Conservation (phyloP, 192 early-diverging fungal species). For the Entomortierella chlamydospora region DNA sequence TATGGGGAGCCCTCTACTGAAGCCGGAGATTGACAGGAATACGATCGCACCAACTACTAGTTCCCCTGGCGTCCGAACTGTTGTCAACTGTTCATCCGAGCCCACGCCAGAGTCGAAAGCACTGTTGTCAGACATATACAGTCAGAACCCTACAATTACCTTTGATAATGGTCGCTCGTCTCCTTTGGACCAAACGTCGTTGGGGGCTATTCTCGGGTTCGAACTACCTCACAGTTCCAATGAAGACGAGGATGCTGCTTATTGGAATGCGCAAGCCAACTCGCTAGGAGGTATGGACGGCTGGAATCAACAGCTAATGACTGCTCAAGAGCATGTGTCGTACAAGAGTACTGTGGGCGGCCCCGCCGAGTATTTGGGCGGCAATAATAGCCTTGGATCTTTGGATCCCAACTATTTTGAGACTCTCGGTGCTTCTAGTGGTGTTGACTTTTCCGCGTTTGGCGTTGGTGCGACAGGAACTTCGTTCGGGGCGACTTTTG, state of each 20-base stretch:
- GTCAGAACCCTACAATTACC: conserved; percentile 46
- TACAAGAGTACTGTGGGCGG: conserved; percentile 47
- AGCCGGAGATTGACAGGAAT: conserved; percentile 22
- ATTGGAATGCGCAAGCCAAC: conserved; percentile 54
- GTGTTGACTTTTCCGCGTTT: conserved; percentile 51
- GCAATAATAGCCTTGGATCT: conserved; percentile 47
- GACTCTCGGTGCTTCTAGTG: conserved; percentile 14
- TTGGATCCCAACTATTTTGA: conserved; percentile 43
- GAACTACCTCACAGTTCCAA: conserved; percentile 50
- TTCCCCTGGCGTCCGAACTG: background rate
- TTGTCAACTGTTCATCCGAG: conserved; percentile 45
- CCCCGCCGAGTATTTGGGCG: conserved; percentile 41
- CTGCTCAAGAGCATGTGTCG: conserved; percentile 47
- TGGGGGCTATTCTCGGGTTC: conserved; percentile 52
- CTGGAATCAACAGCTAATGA: conserved; percentile 54
- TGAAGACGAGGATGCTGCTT: conserved; percentile 51
- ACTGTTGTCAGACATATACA: conserved; percentile 45
- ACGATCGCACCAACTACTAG: background rate
- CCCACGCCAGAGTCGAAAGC: conserved; percentile 41
- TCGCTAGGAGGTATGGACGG: conserved; percentile 53
- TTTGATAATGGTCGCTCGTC: conserved; percentile 42
- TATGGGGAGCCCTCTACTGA: conserved; percentile 31
- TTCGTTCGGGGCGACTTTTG: conserved; percentile 21
- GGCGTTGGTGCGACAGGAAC: conserved; percentile 47
- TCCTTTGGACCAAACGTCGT: conserved; percentile 44